Conservation (phyloP, 768 basidiomycete genomes). For the Coprinopsis strossmayeri region DNA sequence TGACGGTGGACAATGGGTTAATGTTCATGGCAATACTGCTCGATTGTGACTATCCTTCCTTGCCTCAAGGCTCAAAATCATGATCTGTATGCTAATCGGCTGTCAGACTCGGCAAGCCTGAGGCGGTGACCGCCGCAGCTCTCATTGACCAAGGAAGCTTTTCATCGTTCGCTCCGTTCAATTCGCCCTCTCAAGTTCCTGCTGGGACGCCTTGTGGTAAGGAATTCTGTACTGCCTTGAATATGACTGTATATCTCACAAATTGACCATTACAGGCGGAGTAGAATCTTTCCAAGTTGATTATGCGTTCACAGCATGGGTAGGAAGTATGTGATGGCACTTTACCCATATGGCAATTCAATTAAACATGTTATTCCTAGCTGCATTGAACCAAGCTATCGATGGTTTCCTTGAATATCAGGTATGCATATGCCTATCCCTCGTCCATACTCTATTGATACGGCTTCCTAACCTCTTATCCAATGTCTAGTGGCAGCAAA, state of each 20-base stretch:
- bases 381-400: conserved; percentile 16
- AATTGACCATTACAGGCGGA: conserved; percentile 8
- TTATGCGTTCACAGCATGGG: conserved; percentile 22
- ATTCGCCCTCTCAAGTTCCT: conserved; percentile 16
- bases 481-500: conserved; percentile 15
- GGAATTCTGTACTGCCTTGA: neutral
- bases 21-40: conserved; percentile 18
- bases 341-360: neutral
- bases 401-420: conserved; percentile 21
- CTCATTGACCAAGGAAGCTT: conserved; percentile 22
- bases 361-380: neutral
- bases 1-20: conserved; percentile 25
- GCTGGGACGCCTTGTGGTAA: conserved; percentile 17
- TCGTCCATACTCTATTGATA: neutral
- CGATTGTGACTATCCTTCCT: conserved; percentile 6
- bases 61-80: neutral
- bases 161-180: conserved; percentile 24
- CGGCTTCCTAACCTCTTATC: neutral
- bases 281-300: conserved; percentile 18
- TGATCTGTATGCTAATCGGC: neutral
- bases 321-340: conserved; percentile 8
- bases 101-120: conserved; percentile 25
- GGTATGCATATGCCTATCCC: conserved; percentile 13
- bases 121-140: conserved; percentile 22
- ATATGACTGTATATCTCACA: neutral